Conservation (phyloP, 2,329 filamentous ascomycete genomes). For the Microsporum canis region DNA sequence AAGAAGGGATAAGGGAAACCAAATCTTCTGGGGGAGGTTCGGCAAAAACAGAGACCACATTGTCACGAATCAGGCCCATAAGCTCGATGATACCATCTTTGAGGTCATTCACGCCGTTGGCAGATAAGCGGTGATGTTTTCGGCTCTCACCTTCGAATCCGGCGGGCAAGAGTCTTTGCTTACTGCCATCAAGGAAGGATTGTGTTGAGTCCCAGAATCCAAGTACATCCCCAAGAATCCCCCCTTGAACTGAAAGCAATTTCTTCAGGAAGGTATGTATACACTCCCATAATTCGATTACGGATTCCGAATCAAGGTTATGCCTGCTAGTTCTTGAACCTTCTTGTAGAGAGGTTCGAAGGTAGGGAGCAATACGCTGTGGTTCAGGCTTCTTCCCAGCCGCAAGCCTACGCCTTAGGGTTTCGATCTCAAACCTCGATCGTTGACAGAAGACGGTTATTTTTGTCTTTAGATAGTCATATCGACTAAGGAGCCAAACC, state of each 20-base stretch:
- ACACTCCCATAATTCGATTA: conserved; percentile 89
- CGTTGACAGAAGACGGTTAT: conserved; percentile 71
- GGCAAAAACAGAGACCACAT: conserved; percentile 69
- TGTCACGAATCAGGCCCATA: conserved; percentile 70
- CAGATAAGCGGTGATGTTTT: conserved; percentile 67
- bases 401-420: conserved; percentile 70
- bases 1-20: conserved; percentile 53
- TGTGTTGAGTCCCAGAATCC: conserved; percentile 92
- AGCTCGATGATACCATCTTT: conserved; percentile 70
- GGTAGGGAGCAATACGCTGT: conserved; percentile 59
- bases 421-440: conserved; percentile 85
- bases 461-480: conserved; percentile 77
- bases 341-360: conserved; percentile 62
- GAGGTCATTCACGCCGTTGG: conserved; percentile 58
- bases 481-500: conserved; percentile 85
- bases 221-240: conserved; percentile 75
- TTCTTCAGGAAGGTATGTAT: conserved; percentile 61
- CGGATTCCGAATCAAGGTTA: conserved; percentile 64
- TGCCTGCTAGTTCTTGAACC: conserved; percentile 49
- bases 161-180: conserved; percentile 65
- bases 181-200: conserved; percentile 76
- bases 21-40: conserved; percentile 85
- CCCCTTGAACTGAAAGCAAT: conserved; percentile 61
- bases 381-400: conserved; percentile 59
- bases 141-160: conserved; percentile 74